Conservation (phyloP, 192 early-diverging fungal genomes). For the Umbelopsis ramanniana region DNA sequence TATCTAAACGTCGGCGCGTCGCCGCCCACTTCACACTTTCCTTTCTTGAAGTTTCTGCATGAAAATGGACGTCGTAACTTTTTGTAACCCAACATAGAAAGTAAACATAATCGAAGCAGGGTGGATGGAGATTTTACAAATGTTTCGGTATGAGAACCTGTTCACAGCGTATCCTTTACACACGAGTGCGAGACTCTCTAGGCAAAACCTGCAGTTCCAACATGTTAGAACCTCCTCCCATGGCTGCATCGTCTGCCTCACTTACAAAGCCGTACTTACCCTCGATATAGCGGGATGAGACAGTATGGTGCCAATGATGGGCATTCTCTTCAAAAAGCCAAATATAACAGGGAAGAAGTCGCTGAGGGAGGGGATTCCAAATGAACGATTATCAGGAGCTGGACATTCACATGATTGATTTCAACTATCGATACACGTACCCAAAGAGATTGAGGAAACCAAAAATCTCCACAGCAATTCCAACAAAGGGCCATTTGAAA, state of each 20-base stretch:
- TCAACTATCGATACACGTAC: constrained; percentile 42
- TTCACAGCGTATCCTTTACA: not conserved
- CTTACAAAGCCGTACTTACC: constrained; percentile 38
- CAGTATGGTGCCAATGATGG: constrained; percentile 86
- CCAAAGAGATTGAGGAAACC: constrained; percentile 98
- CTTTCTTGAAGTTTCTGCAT: no score
- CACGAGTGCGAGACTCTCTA: not conserved
- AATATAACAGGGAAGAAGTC: constrained; percentile 96
- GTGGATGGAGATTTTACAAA: no score
- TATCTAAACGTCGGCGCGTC: no score
- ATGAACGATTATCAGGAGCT: constrained; percentile 2
- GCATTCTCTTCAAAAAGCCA: constrained; percentile 81
- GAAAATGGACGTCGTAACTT: no score
- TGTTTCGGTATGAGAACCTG: not conserved
- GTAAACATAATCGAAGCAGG: no score
- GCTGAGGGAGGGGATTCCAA: constrained; percentile 47
- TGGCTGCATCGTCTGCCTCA: not conserved
- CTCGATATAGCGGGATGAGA: constrained; percentile 82
- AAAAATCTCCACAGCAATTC: constrained; percentile 85
- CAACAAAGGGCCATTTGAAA: constrained; percentile 85
- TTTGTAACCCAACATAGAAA: no score
- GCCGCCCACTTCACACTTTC: no score
- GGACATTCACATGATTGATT: not conserved
- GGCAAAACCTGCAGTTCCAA: not conserved
- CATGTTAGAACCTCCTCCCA: not conserved